Evolutionary conservation across 169 alveolate genomes (phyloP).

Genomic region (Babesia caballi): DNA sequence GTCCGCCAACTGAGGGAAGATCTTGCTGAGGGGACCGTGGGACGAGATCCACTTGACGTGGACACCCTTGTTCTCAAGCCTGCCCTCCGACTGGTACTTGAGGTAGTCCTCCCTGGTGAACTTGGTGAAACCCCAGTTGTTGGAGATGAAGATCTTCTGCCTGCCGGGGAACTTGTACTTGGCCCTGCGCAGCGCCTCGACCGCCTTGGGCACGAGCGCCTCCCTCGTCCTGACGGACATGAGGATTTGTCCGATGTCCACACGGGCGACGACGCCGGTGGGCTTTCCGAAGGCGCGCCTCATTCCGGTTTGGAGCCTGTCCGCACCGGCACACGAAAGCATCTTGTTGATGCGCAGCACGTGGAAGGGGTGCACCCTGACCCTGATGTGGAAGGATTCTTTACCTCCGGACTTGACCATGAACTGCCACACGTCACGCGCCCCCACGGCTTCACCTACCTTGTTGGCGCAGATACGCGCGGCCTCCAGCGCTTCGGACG

Average conservation of each 20-base stretch:
- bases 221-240: conserved; percentile 93
- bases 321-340: conserved; percentile 99
- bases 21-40: conserved; percentile 75
- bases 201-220: conserved; percentile 84
- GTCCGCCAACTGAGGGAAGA: conserved; percentile 59
- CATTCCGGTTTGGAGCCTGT: conserved; percentile 99
- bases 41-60: conserved; percentile 82
- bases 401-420: conserved; percentile 95
- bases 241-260: conserved; percentile 93
- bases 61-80: conserved; percentile 87
- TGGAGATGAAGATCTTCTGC: conserved; percentile 94
- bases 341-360: conserved; percentile 98
- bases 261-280: conserved; percentile 95
- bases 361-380: conserved; percentile 99
- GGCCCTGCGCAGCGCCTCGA: conserved; percentile 96
- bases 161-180: conserved; percentile 99
- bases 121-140: conserved; percentile 98
- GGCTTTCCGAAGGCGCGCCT: conserved; percentile 99
- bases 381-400: conserved; percentile 97
- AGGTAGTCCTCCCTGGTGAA: conserved; percentile 91
- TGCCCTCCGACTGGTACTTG: conserved; percentile 91
- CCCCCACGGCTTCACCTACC: no score
- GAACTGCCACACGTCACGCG: conserved; percentile 69
- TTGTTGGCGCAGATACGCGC: conserved; percentile 99
- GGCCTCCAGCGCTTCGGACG: conserved; percentile 99